Conservation (phyloP, 23 red algal species). For the Chondrus crispus region DNA sequence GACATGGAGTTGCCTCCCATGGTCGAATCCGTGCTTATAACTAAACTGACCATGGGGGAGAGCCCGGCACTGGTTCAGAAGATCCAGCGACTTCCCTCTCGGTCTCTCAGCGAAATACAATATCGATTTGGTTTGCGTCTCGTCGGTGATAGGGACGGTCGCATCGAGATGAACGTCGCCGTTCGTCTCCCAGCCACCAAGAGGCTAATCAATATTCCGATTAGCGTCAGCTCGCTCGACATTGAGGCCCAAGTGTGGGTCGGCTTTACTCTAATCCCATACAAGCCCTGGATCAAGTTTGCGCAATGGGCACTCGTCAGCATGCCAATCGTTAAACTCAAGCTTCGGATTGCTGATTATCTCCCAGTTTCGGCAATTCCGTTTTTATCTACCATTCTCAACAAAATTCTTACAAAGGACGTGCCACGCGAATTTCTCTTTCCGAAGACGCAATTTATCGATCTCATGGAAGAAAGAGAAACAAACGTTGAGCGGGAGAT, state of each 20-base stretch:
- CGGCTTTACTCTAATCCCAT: conserved; percentile 49
- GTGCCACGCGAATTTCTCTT: conserved; percentile 46
- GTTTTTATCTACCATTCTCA: conserved; percentile 23
- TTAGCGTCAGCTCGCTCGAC: conserved; percentile 34
- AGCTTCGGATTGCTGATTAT: conserved; percentile 2
- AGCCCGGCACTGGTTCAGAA: conserved; percentile 41
- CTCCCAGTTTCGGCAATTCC: conserved; percentile 58
- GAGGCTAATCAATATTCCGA: not conserved
- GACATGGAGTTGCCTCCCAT: conserved; percentile 28
- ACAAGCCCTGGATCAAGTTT: conserved; percentile 27
- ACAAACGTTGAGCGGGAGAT: not conserved
- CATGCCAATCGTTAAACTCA: conserved; percentile 41
- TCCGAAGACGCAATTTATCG: conserved; percentile 33
- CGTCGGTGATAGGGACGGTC: conserved; percentile 26
- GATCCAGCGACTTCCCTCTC: conserved; percentile 52
- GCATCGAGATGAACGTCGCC: conserved; percentile 29
- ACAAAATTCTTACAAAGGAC: conserved; percentile 37
- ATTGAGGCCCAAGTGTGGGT: conserved; percentile 55
- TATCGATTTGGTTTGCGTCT: conserved; percentile 26
- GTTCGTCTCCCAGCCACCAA: not conserved
- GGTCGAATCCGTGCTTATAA: conserved; percentile 38
- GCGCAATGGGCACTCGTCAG: conserved; percentile 46
- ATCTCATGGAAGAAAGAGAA: not conserved
- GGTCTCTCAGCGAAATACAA: conserved; percentile 56
- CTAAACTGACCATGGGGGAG: conserved; percentile 29